Evolutionary conservation across 1,139 yeast species (phyloP).

Genomic region (Debaryomycetaceae sp.): DNA sequence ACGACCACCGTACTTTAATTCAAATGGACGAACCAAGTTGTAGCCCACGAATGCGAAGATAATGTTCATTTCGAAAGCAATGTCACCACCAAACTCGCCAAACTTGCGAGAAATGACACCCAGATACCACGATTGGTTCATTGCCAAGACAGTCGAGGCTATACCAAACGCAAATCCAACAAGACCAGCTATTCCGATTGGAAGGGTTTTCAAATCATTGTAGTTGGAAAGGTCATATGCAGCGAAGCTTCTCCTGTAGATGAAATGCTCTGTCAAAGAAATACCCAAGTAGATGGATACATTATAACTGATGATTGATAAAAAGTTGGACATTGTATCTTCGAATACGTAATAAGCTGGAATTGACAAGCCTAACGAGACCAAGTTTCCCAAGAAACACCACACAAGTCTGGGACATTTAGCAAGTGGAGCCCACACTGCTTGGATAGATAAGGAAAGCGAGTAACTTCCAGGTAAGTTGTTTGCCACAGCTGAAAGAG

Average conservation of each 20-base stretch:
- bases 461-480: slow-evolving; percentile 93
- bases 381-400: slow-evolving; percentile 27
- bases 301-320: slow-evolving; percentile 27
- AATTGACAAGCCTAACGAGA: slow-evolving; percentile 26
- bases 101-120: slow-evolving; percentile 23
- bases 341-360: slow-evolving; percentile 31
- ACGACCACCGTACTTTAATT: slow-evolving; percentile 20
- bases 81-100: slow-evolving; percentile 22
- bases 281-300: slow-evolving; percentile 28
- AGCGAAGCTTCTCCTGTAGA: slow-evolving; percentile 21
- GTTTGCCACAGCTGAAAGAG: slow-evolving; percentile 83
- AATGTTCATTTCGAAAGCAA: slow-evolving; percentile 26
- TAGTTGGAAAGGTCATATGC: slow-evolving; percentile 23
- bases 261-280: slow-evolving; percentile 23
- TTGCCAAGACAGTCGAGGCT: slow-evolving; percentile 25
- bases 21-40: slow-evolving; percentile 23
- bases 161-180: slow-evolving; percentile 24
- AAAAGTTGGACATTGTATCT: slow-evolving; percentile 26
- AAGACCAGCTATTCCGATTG: slow-evolving; percentile 26
- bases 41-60: slow-evolving; percentile 23
- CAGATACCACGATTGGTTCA: slow-evolving; percentile 30
- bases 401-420: slow-evolving; percentile 27
- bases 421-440: slow-evolving; percentile 45
- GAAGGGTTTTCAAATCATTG: slow-evolving; percentile 17
- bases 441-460: slow-evolving; percentile 78